Base-by-base conservation (phyloP, 345 rosid genomes). In the Linum trigynum region DNA sequence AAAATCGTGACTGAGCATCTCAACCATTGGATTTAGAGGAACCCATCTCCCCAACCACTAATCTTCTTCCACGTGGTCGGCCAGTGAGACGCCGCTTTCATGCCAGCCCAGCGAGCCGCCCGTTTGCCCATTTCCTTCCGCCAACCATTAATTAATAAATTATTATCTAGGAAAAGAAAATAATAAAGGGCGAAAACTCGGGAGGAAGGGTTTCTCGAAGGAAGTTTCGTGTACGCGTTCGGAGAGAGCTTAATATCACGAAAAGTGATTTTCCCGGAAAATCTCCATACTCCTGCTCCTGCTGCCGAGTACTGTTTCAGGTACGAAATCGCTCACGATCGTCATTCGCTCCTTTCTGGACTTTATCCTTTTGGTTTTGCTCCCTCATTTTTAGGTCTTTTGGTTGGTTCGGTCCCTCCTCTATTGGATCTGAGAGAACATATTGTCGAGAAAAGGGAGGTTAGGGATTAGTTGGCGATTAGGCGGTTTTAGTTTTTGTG, bases 21-120 rank as follows among this genome's bases (percentile, higher is more conserved):
- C 16, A 40, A 38, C 7, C 15, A 0, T n/a, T 23, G 32, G 32
- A 23, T 23, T 23, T 23, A 23, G 32, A 23, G 32, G 32, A 23
- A 23, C 32, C 32, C 32, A 23, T 23, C 32, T 23, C 32, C 32
- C 32, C 32, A 23, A 23, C 77, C 77, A 67, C 17, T 77, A 55
- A 15, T 16, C 1, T 32, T 9, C 14, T 11, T 65, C 75, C 82
- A 78, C 81, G 84, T 74, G 64, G 40, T 38, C 1, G 17, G 23
- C 50, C 84, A 45, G 78, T 79, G 65, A 71, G 56, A 15, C 11
- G 36, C 40, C 45, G 17, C 3, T 63, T 66, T 66, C 80, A 51
- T 68, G 62, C 53, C 70, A 68, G 64, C 50, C 32, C n/a, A n/a
- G n/a, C n/a, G n/a, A n/a, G n/a, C n/a, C n/a, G n/a, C n/a, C 32